Evolutionary conservation across 805 yeast genomes (phyloP).

Genomic region (Martiniozyma abietophila): DNA sequence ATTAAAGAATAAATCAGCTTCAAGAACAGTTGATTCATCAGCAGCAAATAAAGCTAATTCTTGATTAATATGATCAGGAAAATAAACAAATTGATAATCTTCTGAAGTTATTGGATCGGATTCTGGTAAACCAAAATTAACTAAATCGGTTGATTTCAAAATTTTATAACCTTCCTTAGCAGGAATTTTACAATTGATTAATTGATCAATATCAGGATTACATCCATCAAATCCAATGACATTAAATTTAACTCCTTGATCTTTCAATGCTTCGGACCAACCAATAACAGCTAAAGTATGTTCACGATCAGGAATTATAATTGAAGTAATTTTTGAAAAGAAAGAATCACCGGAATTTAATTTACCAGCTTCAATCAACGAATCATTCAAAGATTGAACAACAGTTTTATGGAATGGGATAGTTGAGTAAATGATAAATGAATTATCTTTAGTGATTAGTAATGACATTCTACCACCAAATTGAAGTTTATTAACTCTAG

Average conservation of each 20-base stretch:
- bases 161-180: neutral
- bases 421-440: constrained; percentile 46
- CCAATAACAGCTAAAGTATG: constrained; percentile 41
- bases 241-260: neutral
- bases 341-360: constrained; percentile 27
- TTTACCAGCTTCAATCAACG: constrained; percentile 18
- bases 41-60: constrained; percentile 47
- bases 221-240: constrained; percentile 4
- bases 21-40: constrained; percentile 38
- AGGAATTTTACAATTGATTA: constrained; percentile 2
- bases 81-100: constrained; percentile 44
- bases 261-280: constrained; percentile 2
- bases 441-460: constrained; percentile 22
- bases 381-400: constrained; percentile 28
- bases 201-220: neutral
- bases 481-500: constrained; percentile 20
- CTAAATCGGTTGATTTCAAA: constrained; percentile 7
- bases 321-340: constrained; percentile 33
- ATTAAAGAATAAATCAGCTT: constrained; percentile 56
- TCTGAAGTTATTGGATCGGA: constrained; percentile 26
- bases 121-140: constrained; percentile 29
- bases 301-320: constrained; percentile 54
- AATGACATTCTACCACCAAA: constrained; percentile 35
- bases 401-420: constrained; percentile 45
- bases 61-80: constrained; percentile 49